Conservation (phyloP, 768 basidiomycete genomes). For the Leccinum variicolor region DNA sequence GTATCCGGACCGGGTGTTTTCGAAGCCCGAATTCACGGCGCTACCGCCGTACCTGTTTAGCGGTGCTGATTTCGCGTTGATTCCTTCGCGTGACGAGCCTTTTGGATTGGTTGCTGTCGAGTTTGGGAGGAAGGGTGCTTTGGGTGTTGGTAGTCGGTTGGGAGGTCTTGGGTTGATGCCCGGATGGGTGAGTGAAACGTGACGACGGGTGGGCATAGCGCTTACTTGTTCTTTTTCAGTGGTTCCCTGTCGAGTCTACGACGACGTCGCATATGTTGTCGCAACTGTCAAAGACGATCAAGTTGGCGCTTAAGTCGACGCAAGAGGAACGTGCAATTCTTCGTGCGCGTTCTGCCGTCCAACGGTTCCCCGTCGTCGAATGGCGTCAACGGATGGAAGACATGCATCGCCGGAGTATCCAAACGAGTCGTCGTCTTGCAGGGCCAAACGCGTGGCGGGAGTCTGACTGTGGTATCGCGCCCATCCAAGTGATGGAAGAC, state of each 20-base stretch:
- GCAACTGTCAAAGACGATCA: slow-evolving; percentile 91
- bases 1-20: slow-evolving; percentile 89
- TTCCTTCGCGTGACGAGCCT: slow-evolving; percentile 94
- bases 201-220: neutral
- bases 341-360: slow-evolving; percentile 89
- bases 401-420: slow-evolving; percentile 86
- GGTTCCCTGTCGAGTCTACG: slow-evolving; percentile 95
- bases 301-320: slow-evolving; percentile 87
- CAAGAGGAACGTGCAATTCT: slow-evolving; percentile 90
- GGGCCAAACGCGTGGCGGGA: slow-evolving; percentile 75
- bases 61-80: slow-evolving; percentile 93
- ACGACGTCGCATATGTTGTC: slow-evolving; percentile 94
- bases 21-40: slow-evolving; percentile 96
- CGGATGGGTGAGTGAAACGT: slow-evolving; percentile 73
- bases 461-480: slow-evolving; percentile 55
- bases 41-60: slow-evolving; percentile 91
- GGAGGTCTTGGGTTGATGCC: slow-evolving; percentile 97
- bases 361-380: slow-evolving; percentile 96
- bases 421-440: slow-evolving; percentile 62
- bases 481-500: slow-evolving; percentile 51
- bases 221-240: slow-evolving; percentile 42
- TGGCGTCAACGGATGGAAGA: slow-evolving; percentile 97
- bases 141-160: slow-evolving; percentile 91
- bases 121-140: slow-evolving; percentile 93
- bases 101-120: slow-evolving; percentile 96